Conservation (phyloP, 2,329 filamentous ascomycete genomes). For the Sphaerostilbella broomeana region DNA sequence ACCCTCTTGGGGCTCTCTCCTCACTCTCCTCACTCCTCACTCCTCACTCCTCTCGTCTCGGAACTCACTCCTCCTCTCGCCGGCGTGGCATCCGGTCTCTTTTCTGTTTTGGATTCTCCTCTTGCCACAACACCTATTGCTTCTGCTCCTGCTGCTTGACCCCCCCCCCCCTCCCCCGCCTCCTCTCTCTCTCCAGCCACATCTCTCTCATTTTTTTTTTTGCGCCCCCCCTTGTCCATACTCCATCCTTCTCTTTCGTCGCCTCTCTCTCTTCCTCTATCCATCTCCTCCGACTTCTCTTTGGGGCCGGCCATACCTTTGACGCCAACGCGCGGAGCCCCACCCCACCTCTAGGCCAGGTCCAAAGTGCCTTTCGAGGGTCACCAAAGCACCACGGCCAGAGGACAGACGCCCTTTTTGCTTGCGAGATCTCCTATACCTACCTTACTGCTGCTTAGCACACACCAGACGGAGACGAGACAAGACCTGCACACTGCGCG, state of each 20-base stretch:
- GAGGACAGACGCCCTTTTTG: too few relatives aligned
- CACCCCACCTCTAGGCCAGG: constrained; percentile 10
- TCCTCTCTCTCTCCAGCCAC: constrained; percentile 1
- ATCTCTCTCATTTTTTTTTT: not conserved
- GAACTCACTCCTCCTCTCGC: constrained; percentile 2
- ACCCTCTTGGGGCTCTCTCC: constrained; percentile 5
- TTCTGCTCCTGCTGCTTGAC: constrained; percentile 7
- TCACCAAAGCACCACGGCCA: constrained; percentile 7
- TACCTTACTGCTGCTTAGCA: not conserved
- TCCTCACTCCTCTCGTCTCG: not conserved
- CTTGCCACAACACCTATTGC: constrained; percentile 3
- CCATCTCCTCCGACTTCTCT: constrained; percentile 3
- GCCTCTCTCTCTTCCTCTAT: not conserved
- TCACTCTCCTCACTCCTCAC: constrained; percentile 1
- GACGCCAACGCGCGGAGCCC: constrained; percentile 10
- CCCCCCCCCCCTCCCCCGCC: constrained; percentile 8
- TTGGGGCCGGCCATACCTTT: constrained; percentile 9
- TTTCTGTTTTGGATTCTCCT: not conserved
- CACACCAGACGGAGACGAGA: constrained; percentile 1
- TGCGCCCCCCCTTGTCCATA: constrained; percentile 9
- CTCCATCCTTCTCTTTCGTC: not conserved
- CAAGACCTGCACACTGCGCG: constrained; percentile 6
- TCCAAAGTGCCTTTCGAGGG: constrained; percentile 4
- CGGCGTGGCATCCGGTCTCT: not conserved
- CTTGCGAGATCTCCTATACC: constrained; percentile 13